Conservation (phyloP, 257 asterid genomes). For the Ligustrum vulgare region DNA sequence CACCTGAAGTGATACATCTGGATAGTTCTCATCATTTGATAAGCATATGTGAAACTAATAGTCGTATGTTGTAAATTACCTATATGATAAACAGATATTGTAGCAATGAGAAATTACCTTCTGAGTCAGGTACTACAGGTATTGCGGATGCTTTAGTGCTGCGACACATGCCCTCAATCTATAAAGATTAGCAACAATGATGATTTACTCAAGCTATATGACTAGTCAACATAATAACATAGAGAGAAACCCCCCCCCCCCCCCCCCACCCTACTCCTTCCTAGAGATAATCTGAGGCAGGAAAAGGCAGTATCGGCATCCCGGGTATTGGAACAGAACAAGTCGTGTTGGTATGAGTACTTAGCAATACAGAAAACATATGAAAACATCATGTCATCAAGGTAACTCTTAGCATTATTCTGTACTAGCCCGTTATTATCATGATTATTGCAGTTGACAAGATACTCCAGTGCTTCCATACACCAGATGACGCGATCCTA, state of each 20-base stretch:
- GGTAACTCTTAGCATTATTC: neutral
- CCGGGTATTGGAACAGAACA: neutral
- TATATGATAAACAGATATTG: slow-evolving; percentile 5
- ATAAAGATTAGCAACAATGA: slow-evolving; percentile 30
- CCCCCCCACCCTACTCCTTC: slow-evolving; percentile 3
- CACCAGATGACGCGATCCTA: too few species aligned
- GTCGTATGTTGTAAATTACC: neutral
- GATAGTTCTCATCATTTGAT: neutral
- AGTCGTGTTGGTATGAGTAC: neutral
- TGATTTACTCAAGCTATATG: slow-evolving; percentile 9
- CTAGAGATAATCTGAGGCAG: neutral
- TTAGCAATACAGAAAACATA: neutral
- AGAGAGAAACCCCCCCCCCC: neutral
- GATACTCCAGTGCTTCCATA: slow-evolving; percentile 4
- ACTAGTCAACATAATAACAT: slow-evolving; percentile 1
- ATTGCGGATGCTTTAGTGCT: slow-evolving; percentile 80
- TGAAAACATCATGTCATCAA: neutral
- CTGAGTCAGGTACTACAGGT: slow-evolving; percentile 92
- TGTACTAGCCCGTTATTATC: neutral
- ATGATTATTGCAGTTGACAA: slow-evolving; percentile 17
- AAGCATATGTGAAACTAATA: slow-evolving; percentile 13
- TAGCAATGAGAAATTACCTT: slow-evolving; percentile 52
- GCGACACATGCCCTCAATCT: slow-evolving; percentile 92
- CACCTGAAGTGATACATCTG: neutral
- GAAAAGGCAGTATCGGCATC: neutral